phyloP scores from a whole-genome alignment of 2,329 filamentous ascomycete species.

The Penicillium sp. region DNA sequence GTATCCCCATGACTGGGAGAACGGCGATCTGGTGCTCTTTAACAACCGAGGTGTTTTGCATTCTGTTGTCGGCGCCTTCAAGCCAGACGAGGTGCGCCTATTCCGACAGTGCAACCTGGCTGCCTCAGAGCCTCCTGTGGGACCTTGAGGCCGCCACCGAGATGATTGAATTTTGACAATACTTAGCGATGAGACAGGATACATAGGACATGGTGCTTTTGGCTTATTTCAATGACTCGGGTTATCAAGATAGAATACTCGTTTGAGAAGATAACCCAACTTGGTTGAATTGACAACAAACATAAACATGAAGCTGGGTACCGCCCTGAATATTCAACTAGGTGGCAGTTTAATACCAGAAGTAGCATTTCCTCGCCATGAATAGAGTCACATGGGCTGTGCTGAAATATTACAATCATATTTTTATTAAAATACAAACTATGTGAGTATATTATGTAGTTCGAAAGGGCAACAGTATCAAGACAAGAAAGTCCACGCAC shows the following conservation, averaged over 20 bases:
- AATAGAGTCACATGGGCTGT: neutral
- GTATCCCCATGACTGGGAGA: conserved; percentile 73
- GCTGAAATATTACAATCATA: neutral
- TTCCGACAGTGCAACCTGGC: conserved; percentile 80
- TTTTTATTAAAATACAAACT: neutral
- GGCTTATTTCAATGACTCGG: neutral
- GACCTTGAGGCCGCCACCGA: conserved; percentile 5
- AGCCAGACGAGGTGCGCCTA: conserved; percentile 68
- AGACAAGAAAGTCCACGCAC: neutral
- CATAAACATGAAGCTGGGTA: neutral
- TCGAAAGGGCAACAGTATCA: neutral
- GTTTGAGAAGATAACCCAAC: neutral
- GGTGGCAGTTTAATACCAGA: neutral
- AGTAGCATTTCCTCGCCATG: neutral
- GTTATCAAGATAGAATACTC: neutral
- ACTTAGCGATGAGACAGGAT: neutral
- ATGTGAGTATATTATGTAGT: neutral
- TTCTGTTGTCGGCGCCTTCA: conserved; percentile 72
- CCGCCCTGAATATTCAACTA: neutral
- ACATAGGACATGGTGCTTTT: neutral
- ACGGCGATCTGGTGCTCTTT: conserved; percentile 74
- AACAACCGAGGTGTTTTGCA: conserved; percentile 75
- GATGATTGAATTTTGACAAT: neutral
- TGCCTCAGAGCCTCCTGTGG: conserved; percentile 25
- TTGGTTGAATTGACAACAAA: neutral